Evolutionary conservation across 257 asterid species (phyloP).

Genomic region (Solanum paucissectum): DNA sequence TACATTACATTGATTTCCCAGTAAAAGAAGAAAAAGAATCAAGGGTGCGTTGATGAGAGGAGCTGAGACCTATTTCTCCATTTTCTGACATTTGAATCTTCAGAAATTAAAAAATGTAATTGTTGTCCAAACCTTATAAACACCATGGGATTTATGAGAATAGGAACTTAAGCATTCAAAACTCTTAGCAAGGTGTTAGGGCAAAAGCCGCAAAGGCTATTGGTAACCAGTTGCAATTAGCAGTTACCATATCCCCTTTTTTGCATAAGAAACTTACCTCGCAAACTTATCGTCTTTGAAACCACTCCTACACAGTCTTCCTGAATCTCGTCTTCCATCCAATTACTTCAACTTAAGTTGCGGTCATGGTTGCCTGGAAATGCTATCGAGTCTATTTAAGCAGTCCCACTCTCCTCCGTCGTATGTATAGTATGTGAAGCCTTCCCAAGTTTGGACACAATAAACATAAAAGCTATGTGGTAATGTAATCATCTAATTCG

Average conservation of each 20-base stretch:
- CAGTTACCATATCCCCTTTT: neutral
- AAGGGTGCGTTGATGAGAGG: neutral
- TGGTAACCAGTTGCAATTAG: neutral
- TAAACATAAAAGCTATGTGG: neutral
- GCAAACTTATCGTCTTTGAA: neutral
- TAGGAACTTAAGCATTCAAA: neutral
- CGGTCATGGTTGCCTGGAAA: neutral
- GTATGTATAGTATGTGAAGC: neutral
- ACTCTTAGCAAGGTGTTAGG: neutral
- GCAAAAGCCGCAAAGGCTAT: neutral
- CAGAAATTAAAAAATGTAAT: neutral
- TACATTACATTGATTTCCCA: neutral
- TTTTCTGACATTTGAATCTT: neutral
- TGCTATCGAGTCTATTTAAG: neutral
- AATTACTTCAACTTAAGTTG: neutral
- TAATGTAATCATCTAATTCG: neutral
- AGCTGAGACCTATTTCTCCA: neutral
- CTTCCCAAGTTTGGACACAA: neutral
- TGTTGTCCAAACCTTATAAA: neutral
- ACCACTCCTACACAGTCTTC: neutral
- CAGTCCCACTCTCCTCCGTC: neutral
- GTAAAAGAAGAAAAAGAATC: neutral
- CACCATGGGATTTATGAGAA: neutral
- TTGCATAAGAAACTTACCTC: neutral
- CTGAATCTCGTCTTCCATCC: neutral